Evolutionary conservation across 495 filamentous ascomycete genomes (phyloP).

Genomic region (Hypomontagnella monticulosa): DNA sequence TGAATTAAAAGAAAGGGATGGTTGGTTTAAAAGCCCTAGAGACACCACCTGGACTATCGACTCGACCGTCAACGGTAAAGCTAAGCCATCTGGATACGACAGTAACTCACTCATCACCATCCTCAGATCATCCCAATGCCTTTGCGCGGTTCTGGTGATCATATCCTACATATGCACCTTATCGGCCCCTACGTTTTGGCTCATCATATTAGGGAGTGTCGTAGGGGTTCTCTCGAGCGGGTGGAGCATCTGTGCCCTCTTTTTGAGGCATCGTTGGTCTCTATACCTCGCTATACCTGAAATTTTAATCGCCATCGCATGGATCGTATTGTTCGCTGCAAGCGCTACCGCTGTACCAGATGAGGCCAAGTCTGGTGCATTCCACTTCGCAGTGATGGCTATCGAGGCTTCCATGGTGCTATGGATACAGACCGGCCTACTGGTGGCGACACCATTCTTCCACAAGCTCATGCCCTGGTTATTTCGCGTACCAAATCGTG

Average conservation of each 20-base stretch:
- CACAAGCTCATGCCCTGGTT: slow-evolving; percentile 30
- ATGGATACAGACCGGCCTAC: slow-evolving; percentile 31
- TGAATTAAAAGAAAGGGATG: slow-evolving; percentile 5
- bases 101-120: slow-evolving; percentile 39
- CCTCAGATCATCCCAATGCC: slow-evolving; percentile 29
- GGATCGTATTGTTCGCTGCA: slow-evolving; percentile 20
- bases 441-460: slow-evolving; percentile 28
- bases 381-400: slow-evolving; percentile 21
- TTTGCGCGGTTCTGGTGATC: slow-evolving; percentile 9
- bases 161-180: slow-evolving; percentile 27
- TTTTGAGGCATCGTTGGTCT: slow-evolving; percentile 30
- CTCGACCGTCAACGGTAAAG: slow-evolving; percentile 17
- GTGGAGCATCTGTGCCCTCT: slow-evolving; percentile 29
- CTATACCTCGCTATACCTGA: slow-evolving; percentile 23
- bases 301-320: slow-evolving; percentile 19
- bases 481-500: slow-evolving; percentile 1
- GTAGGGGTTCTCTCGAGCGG: not conserved
- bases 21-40: slow-evolving; percentile 32
- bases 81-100: slow-evolving; percentile 35
- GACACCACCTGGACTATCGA: slow-evolving; percentile 34
- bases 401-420: slow-evolving; percentile 38
- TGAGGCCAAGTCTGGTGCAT: slow-evolving; percentile 20
- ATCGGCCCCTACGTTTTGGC: slow-evolving; percentile 21
- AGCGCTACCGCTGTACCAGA: slow-evolving; percentile 8
- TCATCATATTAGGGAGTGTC: slow-evolving; percentile 2